Evolutionary conservation across 2,329 filamentous ascomycete genomes (phyloP).

Genomic region (Apiospora marii): DNA sequence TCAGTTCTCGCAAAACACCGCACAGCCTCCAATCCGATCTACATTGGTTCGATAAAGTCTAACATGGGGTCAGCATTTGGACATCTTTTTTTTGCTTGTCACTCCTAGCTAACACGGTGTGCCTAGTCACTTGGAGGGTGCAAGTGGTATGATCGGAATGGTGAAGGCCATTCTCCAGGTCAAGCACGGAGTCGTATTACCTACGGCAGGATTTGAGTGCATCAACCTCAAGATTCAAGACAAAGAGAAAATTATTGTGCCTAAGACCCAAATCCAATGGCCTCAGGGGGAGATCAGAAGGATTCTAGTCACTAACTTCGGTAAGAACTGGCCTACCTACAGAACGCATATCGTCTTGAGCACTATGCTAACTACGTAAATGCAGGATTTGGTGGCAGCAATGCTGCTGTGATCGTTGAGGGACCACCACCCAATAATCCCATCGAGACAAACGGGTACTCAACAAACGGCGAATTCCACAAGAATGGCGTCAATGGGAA

Average conservation of each 20-base stretch:
- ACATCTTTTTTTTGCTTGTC: neutral
- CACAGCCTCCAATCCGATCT: constrained; percentile 35
- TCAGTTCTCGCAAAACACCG: constrained; percentile 32
- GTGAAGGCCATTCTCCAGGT: constrained; percentile 46
- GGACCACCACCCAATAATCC: neutral
- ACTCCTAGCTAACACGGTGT: neutral
- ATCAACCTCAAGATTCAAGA: constrained; percentile 40
- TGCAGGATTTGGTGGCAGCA: constrained; percentile 36
- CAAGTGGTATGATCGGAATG: constrained; percentile 42
- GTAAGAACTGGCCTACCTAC: constrained; percentile 22
- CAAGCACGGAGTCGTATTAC: constrained; percentile 51
- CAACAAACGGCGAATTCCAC: constrained; percentile 12
- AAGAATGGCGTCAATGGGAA: neutral
- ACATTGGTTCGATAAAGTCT: constrained; percentile 38
- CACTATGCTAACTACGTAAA: neutral
- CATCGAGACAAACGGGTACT: neutral
- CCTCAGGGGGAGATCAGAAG: constrained; percentile 31
- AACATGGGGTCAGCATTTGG: constrained; percentile 26
- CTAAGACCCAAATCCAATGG: constrained; percentile 32
- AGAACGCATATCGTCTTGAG: neutral
- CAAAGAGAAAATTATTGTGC: constrained; percentile 26
- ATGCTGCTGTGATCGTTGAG: constrained; percentile 35
- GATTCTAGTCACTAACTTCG: constrained; percentile 38
- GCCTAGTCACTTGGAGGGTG: constrained; percentile 43
- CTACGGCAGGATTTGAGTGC: constrained; percentile 50